A percentile compares a stretch with the other conserved stretches of the same genome.
phyloP scores from a whole-genome alignment of 306 rosid species.

The Cicer judaicum region DNA sequence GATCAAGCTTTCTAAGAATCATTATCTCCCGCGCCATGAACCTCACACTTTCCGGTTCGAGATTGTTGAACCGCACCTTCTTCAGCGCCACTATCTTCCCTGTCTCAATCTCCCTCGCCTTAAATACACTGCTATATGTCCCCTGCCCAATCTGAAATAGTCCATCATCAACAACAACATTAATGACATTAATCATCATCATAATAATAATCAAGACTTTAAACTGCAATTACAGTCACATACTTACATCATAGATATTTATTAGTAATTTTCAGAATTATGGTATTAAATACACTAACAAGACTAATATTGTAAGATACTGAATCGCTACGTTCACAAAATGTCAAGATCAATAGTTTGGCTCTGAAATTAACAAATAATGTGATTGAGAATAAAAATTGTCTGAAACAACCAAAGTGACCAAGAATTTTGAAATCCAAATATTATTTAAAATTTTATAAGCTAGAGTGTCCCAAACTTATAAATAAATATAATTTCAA shows the following conservation, averaged over 20 bases:
- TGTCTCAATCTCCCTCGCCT: constrained; percentile 76
- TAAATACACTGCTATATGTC: constrained; percentile 86
- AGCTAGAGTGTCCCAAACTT: too few relatives aligned
- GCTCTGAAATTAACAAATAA: too few relatives aligned
- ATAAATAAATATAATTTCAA: too few relatives aligned
- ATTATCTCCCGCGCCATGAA: constrained; percentile 91
- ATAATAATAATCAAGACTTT: not conserved
- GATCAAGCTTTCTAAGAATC: constrained; percentile 84
- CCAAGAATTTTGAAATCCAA: too few relatives aligned
- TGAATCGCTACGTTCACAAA: too few relatives aligned
- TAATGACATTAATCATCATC: not conserved
- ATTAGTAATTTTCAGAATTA: not conserved
- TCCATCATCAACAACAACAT: not conserved
- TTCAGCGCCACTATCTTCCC: constrained; percentile 88
- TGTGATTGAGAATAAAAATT: too few relatives aligned
- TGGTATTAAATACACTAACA: too few relatives aligned
- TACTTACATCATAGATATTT: not conserved
- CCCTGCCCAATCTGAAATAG: constrained; percentile 85
- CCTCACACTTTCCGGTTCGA: constrained; percentile 92
- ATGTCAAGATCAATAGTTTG: too few relatives aligned
- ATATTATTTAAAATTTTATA: too few relatives aligned
- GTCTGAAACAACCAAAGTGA: too few relatives aligned
- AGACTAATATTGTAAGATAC: too few relatives aligned
- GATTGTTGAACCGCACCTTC: constrained; percentile 92
- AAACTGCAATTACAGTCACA: not conserved